These are phyloP conservation scores for Phytophthora fragariae DNA, from an alignment of 352 stramenopile genomes.

Conservation along the genomic window DNA sequence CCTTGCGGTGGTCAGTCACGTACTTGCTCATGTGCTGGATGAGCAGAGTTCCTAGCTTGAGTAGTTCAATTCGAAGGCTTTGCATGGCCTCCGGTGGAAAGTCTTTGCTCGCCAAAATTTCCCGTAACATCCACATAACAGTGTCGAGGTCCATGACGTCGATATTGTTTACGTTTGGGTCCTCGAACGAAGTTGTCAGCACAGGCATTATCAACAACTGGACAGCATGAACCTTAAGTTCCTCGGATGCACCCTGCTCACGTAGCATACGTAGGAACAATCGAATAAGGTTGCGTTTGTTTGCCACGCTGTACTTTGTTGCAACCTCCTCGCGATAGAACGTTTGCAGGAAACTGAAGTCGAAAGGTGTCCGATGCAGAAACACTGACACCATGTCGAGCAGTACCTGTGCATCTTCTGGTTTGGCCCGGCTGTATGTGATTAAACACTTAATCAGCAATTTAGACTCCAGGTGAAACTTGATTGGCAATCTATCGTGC, in stretches of 20 bases:
- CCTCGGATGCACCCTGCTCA: constrained; percentile 73
- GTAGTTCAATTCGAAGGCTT: constrained; percentile 89
- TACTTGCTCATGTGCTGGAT: constrained; percentile 96
- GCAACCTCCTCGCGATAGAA: constrained; percentile 92
- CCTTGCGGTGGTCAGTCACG: constrained; percentile 94
- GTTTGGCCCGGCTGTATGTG: constrained; percentile 92
- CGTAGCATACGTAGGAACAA: constrained; percentile 91
- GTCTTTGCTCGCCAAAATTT: constrained; percentile 90
- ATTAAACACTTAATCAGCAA: constrained; percentile 96
- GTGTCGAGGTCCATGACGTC: constrained; percentile 89
- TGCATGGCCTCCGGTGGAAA: constrained; percentile 74
- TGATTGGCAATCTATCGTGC: constrained; percentile 84
- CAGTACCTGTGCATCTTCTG: constrained; percentile 95
- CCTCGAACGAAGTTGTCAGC: constrained; percentile 88
- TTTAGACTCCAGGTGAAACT: constrained; percentile 96
- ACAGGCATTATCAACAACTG: constrained; percentile 96
- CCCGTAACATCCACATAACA: constrained; percentile 89
- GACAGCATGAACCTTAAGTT: constrained; percentile 94
- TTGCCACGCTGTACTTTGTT: constrained; percentile 53
- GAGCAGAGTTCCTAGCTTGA: constrained; percentile 96
- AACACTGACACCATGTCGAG: constrained; percentile 97
- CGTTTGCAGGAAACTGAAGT: constrained; percentile 95
- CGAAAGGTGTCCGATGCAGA: constrained; percentile 92
- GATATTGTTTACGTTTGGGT: constrained; percentile 75
- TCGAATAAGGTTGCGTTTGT: constrained; percentile 89